phyloP scores from a whole-genome alignment of 176 grass and related monocot species.

The Pontederia crassipes region DNA sequence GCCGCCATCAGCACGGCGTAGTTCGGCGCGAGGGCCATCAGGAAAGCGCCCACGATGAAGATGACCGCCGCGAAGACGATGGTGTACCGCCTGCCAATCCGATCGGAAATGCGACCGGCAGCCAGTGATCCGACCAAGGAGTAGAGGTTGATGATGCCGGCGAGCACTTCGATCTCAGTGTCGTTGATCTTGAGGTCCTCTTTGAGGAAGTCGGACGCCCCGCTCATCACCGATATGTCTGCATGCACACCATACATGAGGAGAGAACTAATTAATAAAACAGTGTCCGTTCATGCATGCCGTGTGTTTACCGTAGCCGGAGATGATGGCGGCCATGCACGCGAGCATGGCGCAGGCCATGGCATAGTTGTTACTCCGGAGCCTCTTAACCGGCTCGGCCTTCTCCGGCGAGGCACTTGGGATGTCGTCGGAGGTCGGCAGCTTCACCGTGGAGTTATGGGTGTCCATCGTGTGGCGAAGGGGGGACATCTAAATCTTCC shows the following conservation, averaged over 20 bases:
- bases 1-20: not conserved
- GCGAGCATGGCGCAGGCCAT: not conserved
- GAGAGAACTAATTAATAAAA: too few species aligned
- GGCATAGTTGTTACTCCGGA: not conserved
- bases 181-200: not conserved
- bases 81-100: conserved; percentile 1
- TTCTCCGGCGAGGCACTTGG: not conserved
- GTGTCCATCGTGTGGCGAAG: too few species aligned
- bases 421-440: too few species aligned
- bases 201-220: not conserved
- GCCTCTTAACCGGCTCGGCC: not conserved
- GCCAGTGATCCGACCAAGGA: not conserved
- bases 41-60: not conserved
- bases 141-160: not conserved
- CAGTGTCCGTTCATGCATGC: too few species aligned
- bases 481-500: too few species aligned
- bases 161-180: not conserved
- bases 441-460: too few species aligned
- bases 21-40: not conserved
- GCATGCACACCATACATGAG: not conserved
- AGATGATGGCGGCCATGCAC: not conserved
- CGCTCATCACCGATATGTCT: conserved; percentile 1
- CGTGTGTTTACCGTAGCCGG: not conserved
- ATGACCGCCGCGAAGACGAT: not conserved
- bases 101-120: not conserved